Conservation (phyloP, 73 alveolate genomes). For the Paraurostyla sp. region DNA sequence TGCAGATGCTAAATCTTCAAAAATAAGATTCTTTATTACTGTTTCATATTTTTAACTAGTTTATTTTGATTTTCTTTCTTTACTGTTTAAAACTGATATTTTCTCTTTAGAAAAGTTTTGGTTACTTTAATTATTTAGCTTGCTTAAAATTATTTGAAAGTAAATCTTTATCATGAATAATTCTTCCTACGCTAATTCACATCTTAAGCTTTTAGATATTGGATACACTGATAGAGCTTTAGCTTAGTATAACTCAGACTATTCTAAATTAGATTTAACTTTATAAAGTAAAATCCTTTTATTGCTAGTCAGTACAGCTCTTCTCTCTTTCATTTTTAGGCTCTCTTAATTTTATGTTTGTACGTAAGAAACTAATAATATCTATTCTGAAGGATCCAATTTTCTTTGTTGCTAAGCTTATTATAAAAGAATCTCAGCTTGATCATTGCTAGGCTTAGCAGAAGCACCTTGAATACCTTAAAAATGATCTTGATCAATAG, state of each 20-base stretch:
- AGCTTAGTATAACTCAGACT: background rate
- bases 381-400: background rate
- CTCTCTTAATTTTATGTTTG: too few species aligned
- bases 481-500: too few species aligned
- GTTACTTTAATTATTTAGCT: too few species aligned
- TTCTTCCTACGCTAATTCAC: too few species aligned
- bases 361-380: too few species aligned
- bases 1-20: too few species aligned
- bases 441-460: background rate
- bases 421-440: background rate
- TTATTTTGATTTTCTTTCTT: too few species aligned
- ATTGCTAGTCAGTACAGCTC: background rate
- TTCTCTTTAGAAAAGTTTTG: too few species aligned
- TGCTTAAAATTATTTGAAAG: background rate
- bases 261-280: too few species aligned
- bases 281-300: background rate
- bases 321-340: background rate
- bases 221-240: slow-evolving; percentile 26
- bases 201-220: background rate
- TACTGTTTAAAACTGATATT: too few species aligned
- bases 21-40: too few species aligned
- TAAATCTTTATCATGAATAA: background rate
- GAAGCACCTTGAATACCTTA: background rate
- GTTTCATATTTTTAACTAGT: too few species aligned
- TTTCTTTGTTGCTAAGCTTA: slow-evolving; percentile 15